Base-by-base conservation (phyloP, 2,329 filamentous ascomycete species). In the Fusarium sterilihyphosum region DNA sequence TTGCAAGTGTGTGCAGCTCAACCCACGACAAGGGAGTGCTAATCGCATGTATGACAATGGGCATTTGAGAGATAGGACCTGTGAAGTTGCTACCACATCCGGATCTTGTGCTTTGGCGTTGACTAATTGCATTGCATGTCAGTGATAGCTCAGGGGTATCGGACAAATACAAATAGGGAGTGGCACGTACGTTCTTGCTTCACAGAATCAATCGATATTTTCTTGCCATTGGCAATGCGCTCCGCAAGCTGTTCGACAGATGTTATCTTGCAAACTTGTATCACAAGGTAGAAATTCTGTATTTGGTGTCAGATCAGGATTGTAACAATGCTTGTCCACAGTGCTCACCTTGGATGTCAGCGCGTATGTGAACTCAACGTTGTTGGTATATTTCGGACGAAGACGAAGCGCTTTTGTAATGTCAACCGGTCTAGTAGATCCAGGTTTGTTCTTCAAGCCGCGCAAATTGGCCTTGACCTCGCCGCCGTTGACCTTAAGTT, bases 381-480 rank as follows among this genome's bases (percentile, higher is more conserved):
- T 91, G 80, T 98, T 98, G 61, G 85, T 85, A 79, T 96, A 97
- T 49, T 88, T 87, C 17, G 91, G 89, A 73, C 90, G 91, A 37
- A 94, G 89, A 24, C 92, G 90, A 52, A 98, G 86, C 68, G 90
- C 88, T 73, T 89, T 86, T 13, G 96, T 99, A 71, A 99, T 93
- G 83, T 99, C 96, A 53, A 94, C 95, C 13, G 96, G 96, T 78
- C 94, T 92, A 46, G 96, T 99, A 50, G 96, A 97, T 29, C 96
- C 96, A 12, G 96, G 94, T 82, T 96, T 97, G 82, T 98, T 98
- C 84, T 99, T 99, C 71, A 99, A 84, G 9, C 96, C 96, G 76
- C 96, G 93, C 75, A 97, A 88, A 81, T 98, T 99, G n/a, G 93
- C 92, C 82, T 96, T 96, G 75, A 98, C 89, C 65, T 98, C 94